Base-by-base conservation (phyloP, 345 rosid species). In the Lepidium sativum region DNA sequence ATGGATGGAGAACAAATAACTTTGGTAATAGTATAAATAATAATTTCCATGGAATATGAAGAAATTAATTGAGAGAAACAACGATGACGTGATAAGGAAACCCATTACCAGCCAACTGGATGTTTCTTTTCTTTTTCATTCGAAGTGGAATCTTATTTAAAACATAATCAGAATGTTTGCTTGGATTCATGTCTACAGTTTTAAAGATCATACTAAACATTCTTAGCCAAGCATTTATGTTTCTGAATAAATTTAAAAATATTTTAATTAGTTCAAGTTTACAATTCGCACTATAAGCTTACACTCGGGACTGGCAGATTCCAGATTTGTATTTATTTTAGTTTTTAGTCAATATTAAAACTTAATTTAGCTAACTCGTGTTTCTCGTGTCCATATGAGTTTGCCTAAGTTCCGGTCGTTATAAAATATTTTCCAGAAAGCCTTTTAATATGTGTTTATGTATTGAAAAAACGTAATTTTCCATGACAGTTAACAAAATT, bases 81-180 rank as follows among this genome's bases (percentile, higher is more conserved):
- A 34, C 62, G 20, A 41, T 60, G 58, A 69, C 74, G 59, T 60
- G 44, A 53, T 51, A 51, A 61, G 68, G 68, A 34, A 60, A 33
- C 54, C 67, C 67, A 69, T 60, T 60, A 43, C 55, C 62, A 69
- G 32, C 62, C 62, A 52, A 25, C 17, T 31, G 62, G 68, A 12
- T 27, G 7, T 6, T 33, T 50, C 25, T 41, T 33, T 43, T 50
- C 12, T 50, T 21, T 47, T 11, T 29, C 50, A 54, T 15, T 54
- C 7, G 37, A 35, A 54, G 63, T 70, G 75, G 69, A 54, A 70
- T 27, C 18, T 60, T 27, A 27, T 5, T 6, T 35, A 45, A 38
- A 54, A 29, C 51, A 29, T 39, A 58, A 18, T 31, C 50, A 27
- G 44, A 9, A 38, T 39, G 12, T 23, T 47, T 67, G 56, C 51